Conservation (phyloP, 805 yeast species). For the Yamadazyma philogaea region DNA sequence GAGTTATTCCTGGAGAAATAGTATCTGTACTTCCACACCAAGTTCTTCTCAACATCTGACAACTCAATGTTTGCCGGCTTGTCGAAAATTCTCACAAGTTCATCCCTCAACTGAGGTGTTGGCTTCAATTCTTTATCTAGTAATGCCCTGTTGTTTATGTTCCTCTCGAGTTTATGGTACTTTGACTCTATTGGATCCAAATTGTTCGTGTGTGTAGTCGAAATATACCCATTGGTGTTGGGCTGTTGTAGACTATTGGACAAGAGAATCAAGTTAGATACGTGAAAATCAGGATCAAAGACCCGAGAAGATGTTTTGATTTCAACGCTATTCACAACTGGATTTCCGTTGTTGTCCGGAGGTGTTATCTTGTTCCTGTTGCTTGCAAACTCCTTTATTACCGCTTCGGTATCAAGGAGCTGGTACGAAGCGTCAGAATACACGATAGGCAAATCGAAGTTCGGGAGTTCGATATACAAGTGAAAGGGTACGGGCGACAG, state of each 20-base stretch:
- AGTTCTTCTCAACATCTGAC: conserved; percentile 76
- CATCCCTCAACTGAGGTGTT: conserved; percentile 74
- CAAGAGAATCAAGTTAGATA: conserved; percentile 2
- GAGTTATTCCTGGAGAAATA: conserved; percentile 44
- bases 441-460: conserved; percentile 42
- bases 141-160: conserved; percentile 67
- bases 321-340: conserved; percentile 33
- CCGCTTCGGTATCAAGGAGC: conserved; percentile 8
- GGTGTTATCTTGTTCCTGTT: not conserved
- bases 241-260: conserved; percentile 3
- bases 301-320: conserved; percentile 33
- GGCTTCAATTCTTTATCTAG: conserved; percentile 87
- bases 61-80: conserved; percentile 84
- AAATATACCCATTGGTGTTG: conserved; percentile 1
- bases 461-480: conserved; percentile 40
- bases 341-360: conserved; percentile 16
- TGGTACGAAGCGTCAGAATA: conserved; percentile 29
- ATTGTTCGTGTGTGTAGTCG: conserved; percentile 1
- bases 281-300: conserved; percentile 43
- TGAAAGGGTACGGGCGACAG: conserved; percentile 15
- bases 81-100: conserved; percentile 61
- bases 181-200: conserved; percentile 84
- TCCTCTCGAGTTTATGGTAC: conserved; percentile 77
- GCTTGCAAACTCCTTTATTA: not conserved
- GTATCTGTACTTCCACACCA: conserved; percentile 89